Conservation (phyloP, 148 eudicot genomes). For the Simmondsia chinensis region DNA sequence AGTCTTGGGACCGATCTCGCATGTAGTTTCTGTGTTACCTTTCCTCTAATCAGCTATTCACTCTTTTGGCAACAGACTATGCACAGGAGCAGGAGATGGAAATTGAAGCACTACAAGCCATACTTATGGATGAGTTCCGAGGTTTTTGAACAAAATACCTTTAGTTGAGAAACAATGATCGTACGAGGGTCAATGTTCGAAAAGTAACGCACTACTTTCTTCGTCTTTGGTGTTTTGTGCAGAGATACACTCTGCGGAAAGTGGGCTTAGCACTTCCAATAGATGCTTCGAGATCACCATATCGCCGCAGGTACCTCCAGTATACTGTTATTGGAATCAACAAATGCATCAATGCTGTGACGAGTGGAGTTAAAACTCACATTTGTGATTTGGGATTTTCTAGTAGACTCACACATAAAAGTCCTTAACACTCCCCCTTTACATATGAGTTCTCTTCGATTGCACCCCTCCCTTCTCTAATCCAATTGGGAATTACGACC, state of each 20-base stretch:
- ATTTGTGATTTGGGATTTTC: too few relatives aligned
- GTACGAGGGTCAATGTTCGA: neutral
- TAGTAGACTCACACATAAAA: too few relatives aligned
- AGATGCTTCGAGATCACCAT: conserved; percentile 69
- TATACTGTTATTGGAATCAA: neutral
- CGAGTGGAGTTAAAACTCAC: too few relatives aligned
- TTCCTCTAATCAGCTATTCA: too few relatives aligned
- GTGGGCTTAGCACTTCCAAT: conserved; percentile 85
- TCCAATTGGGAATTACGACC: too few relatives aligned
- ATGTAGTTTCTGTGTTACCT: too few relatives aligned
- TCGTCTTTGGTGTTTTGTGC: conserved; percentile 22
- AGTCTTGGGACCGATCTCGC: too few relatives aligned
- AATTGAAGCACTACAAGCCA: conserved; percentile 85
- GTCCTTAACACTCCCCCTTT: too few relatives aligned
- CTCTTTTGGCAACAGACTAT: conserved; percentile 35
- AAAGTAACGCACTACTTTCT: neutral
- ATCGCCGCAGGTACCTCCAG: conserved; percentile 55
- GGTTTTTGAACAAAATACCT: conserved; percentile 43
- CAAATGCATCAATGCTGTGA: too few relatives aligned
- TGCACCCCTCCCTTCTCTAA: too few relatives aligned
- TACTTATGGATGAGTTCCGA: conserved; percentile 77
- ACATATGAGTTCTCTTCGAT: too few relatives aligned
- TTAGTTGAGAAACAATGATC: neutral
- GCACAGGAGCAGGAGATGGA: conserved; percentile 93
- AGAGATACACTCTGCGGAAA: conserved; percentile 88